Evolutionary conservation across 106 monocot species (phyloP).

Genomic region (Chionographis japonica): DNA sequence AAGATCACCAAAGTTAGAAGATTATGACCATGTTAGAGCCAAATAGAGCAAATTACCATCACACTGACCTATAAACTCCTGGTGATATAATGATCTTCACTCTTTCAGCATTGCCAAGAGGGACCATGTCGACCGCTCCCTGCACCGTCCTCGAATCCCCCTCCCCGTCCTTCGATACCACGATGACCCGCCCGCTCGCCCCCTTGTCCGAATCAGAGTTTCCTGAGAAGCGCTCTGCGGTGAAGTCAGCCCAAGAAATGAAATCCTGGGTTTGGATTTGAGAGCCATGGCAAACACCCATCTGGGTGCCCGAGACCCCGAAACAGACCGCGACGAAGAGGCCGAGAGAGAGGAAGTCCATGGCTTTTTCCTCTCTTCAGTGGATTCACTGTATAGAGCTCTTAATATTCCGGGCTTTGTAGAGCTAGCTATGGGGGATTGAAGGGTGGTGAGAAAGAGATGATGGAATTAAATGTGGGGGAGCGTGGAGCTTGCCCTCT

Average conservation of each 20-base stretch:
- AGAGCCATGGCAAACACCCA: neutral
- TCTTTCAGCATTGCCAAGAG: constrained; percentile 44
- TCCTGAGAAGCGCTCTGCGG: neutral
- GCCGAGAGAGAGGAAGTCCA: neutral
- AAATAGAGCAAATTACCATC: neutral
- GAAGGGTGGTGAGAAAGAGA: constrained; percentile 9
- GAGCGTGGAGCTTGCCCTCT: constrained; percentile 1
- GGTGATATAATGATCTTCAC: constrained; percentile 65
- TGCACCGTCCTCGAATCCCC: constrained; percentile 76
- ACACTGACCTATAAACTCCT: constrained; percentile 61
- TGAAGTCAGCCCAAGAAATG: constrained; percentile 53
- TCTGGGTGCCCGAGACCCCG: neutral
- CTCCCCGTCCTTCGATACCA: constrained; percentile 51
- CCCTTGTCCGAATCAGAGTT: neutral
- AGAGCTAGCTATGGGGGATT: neutral
- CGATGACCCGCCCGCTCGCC: constrained; percentile 22
- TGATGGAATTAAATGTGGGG: constrained; percentile 18
- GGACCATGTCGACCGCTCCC: constrained; percentile 83
- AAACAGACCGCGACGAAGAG: neutral
- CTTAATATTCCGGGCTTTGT: neutral
- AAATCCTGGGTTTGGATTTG: neutral
- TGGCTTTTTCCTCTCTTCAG: neutral
- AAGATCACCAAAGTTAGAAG: neutral
- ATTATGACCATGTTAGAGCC: too few species aligned
- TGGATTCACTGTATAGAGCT: neutral